Base-by-base conservation (phyloP, 2,329 filamentous ascomycete species). In the Mycosphaerelloides madeirae region DNA sequence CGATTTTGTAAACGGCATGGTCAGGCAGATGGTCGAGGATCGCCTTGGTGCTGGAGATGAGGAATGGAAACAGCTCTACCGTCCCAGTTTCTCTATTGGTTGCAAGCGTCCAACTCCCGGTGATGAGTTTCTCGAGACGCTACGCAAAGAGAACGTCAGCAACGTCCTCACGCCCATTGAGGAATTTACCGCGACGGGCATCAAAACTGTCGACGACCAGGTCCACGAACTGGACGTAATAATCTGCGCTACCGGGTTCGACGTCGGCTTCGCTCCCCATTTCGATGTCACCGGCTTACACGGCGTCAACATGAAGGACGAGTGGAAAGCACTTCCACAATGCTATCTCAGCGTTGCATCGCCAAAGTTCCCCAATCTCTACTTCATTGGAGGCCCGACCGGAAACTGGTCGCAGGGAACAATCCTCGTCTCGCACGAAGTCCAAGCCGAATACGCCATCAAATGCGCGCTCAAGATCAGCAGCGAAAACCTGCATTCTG, bases 61-160 rank as follows among this genome's bases (percentile, higher is more conserved):
- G n/a, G n/a, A n/a, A n/a, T n/a, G n/a, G n/a, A n/a, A n/a, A n/a
- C n/a, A n/a, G n/a, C n/a, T n/a, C n/a, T n/a, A n/a, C n/a, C n/a
- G n/a, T n/a, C n/a, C n/a, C n/a, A n/a, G n/a, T n/a, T n/a, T n/a
- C n/a, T n/a, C n/a, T n/a, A n/a, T n/a, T n/a, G n/a, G n/a, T n/a
- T 77, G 74, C 45, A 64, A 73, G 3, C 64, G 74, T 3, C 54
- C 74, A 13, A 75, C 73, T 0, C 74, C 74, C 0, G 74, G 72
- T 85, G 58, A 80, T 81, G 0, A 67, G 85, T 18, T 70, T 73
- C 0, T 71, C 78, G 70, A 76, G 54, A 68, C 73, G 68, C 59
- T 75, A 38, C 60, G 60, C 1, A 50, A 68, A 42, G 60, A 65
- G 9, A 76, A 78, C 38, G 72, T 75, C 3, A 52, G 64, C n/a